Base-by-base conservation (phyloP, 345 rosid species). In the Linum usitatissimum region DNA sequence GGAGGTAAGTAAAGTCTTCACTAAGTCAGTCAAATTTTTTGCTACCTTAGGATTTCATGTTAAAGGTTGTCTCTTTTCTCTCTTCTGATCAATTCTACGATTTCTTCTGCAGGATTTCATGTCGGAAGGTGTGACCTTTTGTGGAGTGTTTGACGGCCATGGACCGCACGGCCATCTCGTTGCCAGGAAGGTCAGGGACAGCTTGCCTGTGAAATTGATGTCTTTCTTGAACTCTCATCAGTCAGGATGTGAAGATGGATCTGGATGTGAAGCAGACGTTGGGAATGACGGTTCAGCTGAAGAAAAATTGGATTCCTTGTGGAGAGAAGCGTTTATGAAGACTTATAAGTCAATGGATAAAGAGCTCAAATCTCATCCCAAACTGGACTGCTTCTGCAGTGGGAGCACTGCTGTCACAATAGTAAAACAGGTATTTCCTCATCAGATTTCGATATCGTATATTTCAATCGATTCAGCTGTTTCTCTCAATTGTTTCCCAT, bases 151-250 rank as follows among this genome's bases (percentile, higher is more conserved):
- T 61, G 98, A 92, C 70, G 98, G 98, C 48, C 98, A 92, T 28
- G 98, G 98, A 66, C 98, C 97, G 49, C 83, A 72, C 53, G 98
- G 98, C 80, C 98, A 92, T 79, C 79, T 84, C 87, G 98, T 89
- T 18, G 84, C 98, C 6, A 87, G 81, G 83, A 89, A 79, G 80
- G 95, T 89, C 31, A 75, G 96, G 55, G 98, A 89, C 70, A 77
- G 93, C 39, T 86, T 92, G 70, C 95, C 98, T 7, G 68, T 71
- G 56, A 74, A 76, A 10, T 73, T 92, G 64, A 76, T 74, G 67
- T 74, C 77, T 0, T 93, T 84, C 59, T 75, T 93, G 93, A 76
- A 83, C 68, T 72, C 62, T 57, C 31, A 66, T 67, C 6, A 65
- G 65, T 51, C 71, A 70, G 28, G 82, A 74, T 68, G 78, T 78